phyloP scores from a whole-genome alignment of 108 stramenopile species.

The Asterionellopsis glacialis region DNA sequence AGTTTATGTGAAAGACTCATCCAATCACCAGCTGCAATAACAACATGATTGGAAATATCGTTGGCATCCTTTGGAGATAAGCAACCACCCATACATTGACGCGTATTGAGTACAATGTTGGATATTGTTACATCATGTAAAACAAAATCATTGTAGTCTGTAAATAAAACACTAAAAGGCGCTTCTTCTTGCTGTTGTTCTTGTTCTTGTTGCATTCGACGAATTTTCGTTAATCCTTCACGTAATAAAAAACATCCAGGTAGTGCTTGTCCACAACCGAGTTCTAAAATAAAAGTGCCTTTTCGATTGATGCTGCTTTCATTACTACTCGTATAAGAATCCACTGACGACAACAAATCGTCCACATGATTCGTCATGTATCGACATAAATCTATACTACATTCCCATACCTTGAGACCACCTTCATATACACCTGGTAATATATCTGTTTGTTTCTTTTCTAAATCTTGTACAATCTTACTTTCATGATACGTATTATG shows the following conservation, averaged over 20 bases:
- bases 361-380: constrained; percentile 26
- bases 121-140: constrained; percentile 52
- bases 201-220: not conserved
- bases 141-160: constrained; percentile 63
- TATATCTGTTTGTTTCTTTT: constrained; percentile 24
- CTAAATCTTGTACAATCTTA: not conserved
- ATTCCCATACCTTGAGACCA: constrained; percentile 82
- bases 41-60: constrained; percentile 25
- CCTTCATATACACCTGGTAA: constrained; percentile 84
- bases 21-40: constrained; percentile 67
- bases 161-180: constrained; percentile 29
- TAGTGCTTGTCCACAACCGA: constrained; percentile 79
- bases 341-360: not conserved
- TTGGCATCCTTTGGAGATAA: not conserved
- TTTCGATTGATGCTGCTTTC: too few relatives aligned
- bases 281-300: constrained; percentile 39
- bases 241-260: constrained; percentile 57
- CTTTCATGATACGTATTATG: too few relatives aligned
- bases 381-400: constrained; percentile 70
- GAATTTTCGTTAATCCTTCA: constrained; percentile 16
- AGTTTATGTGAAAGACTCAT: constrained; percentile 49
- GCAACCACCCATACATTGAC: not conserved
- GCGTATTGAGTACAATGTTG: constrained; percentile 44
- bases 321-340: not conserved
- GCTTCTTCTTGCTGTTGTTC: constrained; percentile 2